phyloP scores from a whole-genome alignment of 169 alveolate species.

The Cyclospora cayetanensis region DNA sequence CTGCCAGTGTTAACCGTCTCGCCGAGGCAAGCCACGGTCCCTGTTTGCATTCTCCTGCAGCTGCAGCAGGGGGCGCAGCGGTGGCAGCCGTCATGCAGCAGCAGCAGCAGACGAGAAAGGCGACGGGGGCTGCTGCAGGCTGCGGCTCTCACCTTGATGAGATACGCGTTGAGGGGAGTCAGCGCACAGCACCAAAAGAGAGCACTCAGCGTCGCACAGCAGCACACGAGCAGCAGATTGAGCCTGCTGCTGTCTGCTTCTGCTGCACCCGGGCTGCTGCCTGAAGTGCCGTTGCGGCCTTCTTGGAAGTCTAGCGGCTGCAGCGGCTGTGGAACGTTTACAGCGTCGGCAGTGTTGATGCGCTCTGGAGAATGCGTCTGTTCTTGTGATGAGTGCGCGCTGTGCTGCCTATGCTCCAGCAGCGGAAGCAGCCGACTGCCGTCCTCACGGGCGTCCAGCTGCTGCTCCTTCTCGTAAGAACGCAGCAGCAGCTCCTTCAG shows the following conservation, averaged over 20 bases:
- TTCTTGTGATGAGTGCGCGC: too few relatives aligned
- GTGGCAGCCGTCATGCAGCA: neutral
- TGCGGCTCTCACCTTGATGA: neutral
- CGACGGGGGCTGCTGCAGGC: neutral
- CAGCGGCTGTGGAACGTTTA: too few relatives aligned
- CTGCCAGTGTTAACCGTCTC: too few relatives aligned
- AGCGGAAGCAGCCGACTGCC: too few relatives aligned
- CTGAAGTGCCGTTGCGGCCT: too few relatives aligned
- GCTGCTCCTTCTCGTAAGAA: constrained; percentile 25
- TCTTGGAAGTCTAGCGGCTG: too few relatives aligned
- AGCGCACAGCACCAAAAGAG: neutral
- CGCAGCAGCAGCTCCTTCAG: constrained; percentile 45
- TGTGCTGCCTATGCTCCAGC: too few relatives aligned
- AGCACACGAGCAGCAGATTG: neutral
- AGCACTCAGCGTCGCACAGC: neutral
- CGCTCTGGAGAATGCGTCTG: too few relatives aligned
- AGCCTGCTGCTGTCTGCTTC: neutral
- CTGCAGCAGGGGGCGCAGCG: neutral
- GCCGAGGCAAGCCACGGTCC: too few relatives aligned
- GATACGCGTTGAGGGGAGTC: neutral
- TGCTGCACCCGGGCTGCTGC: neutral
- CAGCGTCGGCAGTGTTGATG: too few relatives aligned
- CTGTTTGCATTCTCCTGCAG: neutral
- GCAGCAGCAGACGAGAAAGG: constrained; percentile 10
- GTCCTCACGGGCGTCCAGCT: too few relatives aligned